phyloP scores from a whole-genome alignment of 2,329 filamentous ascomycete genomes.

The Arthroderma sp. region DNA sequence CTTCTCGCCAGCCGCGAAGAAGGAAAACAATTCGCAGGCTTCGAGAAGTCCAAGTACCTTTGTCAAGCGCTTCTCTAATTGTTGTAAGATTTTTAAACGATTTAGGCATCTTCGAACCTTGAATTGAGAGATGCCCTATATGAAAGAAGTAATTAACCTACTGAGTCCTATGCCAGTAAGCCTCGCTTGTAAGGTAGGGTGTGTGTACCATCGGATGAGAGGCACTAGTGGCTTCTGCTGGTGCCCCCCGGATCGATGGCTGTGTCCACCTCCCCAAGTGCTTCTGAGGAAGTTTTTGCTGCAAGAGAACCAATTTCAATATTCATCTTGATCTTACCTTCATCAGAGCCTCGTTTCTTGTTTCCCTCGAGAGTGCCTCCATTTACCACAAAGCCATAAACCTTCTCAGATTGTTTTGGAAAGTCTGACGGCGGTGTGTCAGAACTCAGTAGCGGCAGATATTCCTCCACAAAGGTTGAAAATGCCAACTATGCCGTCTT shows the following conservation, averaged over 20 bases:
- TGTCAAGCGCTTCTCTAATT: slow-evolving; percentile 65
- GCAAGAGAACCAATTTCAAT: slow-evolving; percentile 50
- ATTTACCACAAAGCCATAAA: slow-evolving; percentile 43
- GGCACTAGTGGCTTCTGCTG: neutral
- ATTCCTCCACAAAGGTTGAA: slow-evolving; percentile 52
- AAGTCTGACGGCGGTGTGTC: slow-evolving; percentile 38
- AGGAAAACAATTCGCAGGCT: slow-evolving; percentile 80
- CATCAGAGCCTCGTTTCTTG: slow-evolving; percentile 54
- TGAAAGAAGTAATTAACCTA: slow-evolving; percentile 97
- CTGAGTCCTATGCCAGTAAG: slow-evolving; percentile 52
- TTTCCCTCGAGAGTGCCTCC: slow-evolving; percentile 45
- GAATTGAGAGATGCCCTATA: slow-evolving; percentile 84
- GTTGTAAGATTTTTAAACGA: slow-evolving; percentile 93
- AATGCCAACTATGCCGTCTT: slow-evolving; percentile 42
- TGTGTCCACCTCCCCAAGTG: slow-evolving; percentile 31
- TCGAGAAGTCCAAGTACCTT: slow-evolving; percentile 61
- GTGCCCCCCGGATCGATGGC: slow-evolving; percentile 15
- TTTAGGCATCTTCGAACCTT: slow-evolving; percentile 91
- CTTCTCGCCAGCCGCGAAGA: slow-evolving; percentile 78
- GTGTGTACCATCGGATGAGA: neutral
- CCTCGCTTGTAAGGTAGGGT: neutral
- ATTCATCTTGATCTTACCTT: slow-evolving; percentile 86
- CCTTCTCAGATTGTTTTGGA: slow-evolving; percentile 36
- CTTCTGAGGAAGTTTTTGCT: slow-evolving; percentile 28
- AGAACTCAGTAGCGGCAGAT: slow-evolving; percentile 43